Evolutionary conservation across 306 rosid species (phyloP).

Genomic region (Malus sylvestris): DNA sequence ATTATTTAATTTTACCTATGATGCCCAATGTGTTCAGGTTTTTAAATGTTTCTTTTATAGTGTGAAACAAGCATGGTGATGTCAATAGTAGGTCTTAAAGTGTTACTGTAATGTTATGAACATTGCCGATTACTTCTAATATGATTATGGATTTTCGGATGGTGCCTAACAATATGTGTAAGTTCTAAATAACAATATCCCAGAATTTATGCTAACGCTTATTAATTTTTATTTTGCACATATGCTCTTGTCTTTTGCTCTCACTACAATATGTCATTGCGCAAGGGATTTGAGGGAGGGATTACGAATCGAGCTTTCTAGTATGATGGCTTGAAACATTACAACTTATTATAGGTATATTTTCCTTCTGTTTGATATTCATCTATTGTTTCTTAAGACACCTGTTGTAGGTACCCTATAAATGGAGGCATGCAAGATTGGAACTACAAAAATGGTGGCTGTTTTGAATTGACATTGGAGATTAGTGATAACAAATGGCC

Average conservation of each 20-base stretch:
- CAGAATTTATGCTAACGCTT: background rate
- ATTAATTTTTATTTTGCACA: background rate
- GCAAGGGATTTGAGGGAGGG: conserved; percentile 76
- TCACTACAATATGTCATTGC: conserved; percentile 82
- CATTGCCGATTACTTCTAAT: background rate
- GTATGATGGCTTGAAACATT: conserved; percentile 32
- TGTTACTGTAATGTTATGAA: background rate
- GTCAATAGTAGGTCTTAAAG: background rate
- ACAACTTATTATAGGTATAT: background rate
- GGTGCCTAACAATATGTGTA: background rate
- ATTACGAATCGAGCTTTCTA: conserved; percentile 87
- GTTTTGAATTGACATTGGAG: conserved; percentile 43
- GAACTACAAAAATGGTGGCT: conserved; percentile 81
- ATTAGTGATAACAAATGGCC: too few relatives aligned
- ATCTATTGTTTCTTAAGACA: conserved; percentile 26
- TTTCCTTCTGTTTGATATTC: conserved; percentile 7
- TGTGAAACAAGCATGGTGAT: background rate
- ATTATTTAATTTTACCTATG: background rate
- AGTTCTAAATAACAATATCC: background rate
- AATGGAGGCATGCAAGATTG: conserved; percentile 99
- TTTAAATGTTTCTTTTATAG: background rate
- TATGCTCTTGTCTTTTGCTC: conserved; percentile 23
- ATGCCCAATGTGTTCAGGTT: background rate
- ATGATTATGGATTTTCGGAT: background rate
- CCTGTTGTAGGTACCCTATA: conserved; percentile 75